Base-by-base conservation (phyloP, 371 early-diverging fungal genomes). In the Dichotomocladium elegans region DNA sequence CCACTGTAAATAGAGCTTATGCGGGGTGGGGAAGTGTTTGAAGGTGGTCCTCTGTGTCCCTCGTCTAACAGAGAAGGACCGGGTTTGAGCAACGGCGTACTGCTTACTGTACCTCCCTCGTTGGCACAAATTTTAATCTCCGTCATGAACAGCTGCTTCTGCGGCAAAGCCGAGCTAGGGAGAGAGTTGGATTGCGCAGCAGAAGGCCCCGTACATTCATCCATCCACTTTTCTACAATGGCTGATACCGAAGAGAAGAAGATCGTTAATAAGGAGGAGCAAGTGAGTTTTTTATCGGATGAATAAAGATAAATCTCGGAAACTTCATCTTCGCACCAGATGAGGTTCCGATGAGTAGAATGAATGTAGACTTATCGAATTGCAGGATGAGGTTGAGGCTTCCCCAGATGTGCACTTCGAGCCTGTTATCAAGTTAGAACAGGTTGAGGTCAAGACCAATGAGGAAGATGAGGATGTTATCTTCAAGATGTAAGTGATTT, bases 321-420 rank as follows among this genome's bases (percentile, higher is more conserved):
- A 19, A 27, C 14, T 12, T n/a, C 21, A 28, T 35, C 29, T 42
- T 15, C 29, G 28, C 7, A 22, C 26, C 10, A 41, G 29, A 30
- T 34, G n/a, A 4, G 30, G 25, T 19, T n/a, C 3, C 17, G n/a
- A 51, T 33, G 25, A 10, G 28, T 41, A 24, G 28, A 26, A 28
- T 27, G 27, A 26, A 41, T n/a, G 14, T 46, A 10, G 33, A 31
- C 15, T 41, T 30, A 37, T 53, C 53, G 44, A 26, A 47, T 47
- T 58, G 71, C 61, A 84, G 68, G 88, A 86, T 53, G 89, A 91
- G 61, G 91, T 83, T 58, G 92, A 81, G n/a, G 81, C 87, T 49
- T 90, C 89, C 54, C 76, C 87, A 48, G 96, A 96, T 53, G 90
- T 96, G 50, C 93, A 97, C 73, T 96, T 98, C 73, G 96, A 96